Evolutionary conservation across 192 early-diverging fungal species (phyloP).

Genomic region (Backusella sp.): DNA sequence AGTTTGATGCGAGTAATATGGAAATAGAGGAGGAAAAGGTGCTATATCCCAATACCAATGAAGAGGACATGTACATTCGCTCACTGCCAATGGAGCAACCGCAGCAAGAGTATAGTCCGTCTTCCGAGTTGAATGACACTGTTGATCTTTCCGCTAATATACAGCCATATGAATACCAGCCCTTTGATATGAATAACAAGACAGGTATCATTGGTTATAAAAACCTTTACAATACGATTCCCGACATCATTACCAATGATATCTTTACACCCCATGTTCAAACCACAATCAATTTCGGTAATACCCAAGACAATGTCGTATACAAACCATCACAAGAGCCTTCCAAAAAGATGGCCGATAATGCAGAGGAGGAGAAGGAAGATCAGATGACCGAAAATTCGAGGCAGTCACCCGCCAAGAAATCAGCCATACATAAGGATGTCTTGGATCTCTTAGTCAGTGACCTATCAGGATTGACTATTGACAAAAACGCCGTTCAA

Average conservation of each 20-base stretch:
- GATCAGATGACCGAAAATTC: neutral
- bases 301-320: neutral
- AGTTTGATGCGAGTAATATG: slow-evolving; percentile 3
- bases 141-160: neutral
- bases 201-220: neutral
- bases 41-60: neutral
- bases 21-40: neutral
- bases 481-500: neutral
- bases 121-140: neutral
- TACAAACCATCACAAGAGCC: neutral
- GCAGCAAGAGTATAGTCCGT: neutral
- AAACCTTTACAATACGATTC: neutral
- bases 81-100: neutral
- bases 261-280: neutral
- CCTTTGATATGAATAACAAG: neutral
- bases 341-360: neutral
- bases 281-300: neutral
- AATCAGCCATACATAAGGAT: slow-evolving; percentile 3
- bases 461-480: neutral
- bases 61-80: slow-evolving; percentile 19
- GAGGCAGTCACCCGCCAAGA: slow-evolving; percentile 13
- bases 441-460: slow-evolving; percentile 14
- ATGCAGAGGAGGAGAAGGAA: neutral
- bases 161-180: neutral
- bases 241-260: neutral